These are phyloP conservation scores for Microbotryum intermedium DNA, from an alignment of 1,284 basidiomycete species.

Conservation along the genomic window DNA sequence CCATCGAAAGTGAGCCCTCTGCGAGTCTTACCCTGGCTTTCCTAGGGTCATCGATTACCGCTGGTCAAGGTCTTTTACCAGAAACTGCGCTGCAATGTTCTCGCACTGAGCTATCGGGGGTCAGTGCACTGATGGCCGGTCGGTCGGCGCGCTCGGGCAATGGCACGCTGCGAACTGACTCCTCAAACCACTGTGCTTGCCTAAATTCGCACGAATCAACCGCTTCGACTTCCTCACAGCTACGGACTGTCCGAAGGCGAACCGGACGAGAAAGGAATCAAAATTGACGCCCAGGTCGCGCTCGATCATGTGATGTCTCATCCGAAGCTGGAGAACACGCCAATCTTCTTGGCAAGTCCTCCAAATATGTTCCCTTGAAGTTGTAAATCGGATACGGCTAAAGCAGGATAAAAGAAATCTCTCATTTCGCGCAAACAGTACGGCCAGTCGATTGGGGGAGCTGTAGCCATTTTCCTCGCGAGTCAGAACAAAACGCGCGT, in stretches of 20 bases:
- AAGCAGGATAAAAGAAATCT: conserved; percentile 40
- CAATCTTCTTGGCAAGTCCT: conserved; percentile 48
- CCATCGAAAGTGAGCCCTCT: no score
- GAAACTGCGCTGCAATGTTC: conserved; percentile 75
- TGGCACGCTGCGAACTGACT: background rate
- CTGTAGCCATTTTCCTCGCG: conserved; percentile 81
- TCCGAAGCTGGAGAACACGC: conserved; percentile 57
- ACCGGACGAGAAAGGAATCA: conserved; percentile 67
- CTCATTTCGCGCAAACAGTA: conserved; percentile 47
- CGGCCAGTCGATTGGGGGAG: conserved; percentile 94
- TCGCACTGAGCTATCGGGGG: conserved; percentile 84
- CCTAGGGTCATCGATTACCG: conserved; percentile 67
- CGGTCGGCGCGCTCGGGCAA: background rate
- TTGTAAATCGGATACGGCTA: background rate
- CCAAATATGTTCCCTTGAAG: no score
- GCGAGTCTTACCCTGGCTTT: background rate
- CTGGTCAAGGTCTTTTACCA: conserved; percentile 76
- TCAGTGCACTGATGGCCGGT: conserved; percentile 36
- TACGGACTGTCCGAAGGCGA: conserved; percentile 56
- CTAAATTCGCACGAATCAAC: background rate
- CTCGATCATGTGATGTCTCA: conserved; percentile 69
- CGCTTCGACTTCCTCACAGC: conserved; percentile 13
- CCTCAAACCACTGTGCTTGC: background rate
- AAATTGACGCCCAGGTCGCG: conserved; percentile 33
- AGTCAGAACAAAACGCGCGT: conserved; percentile 60